Conservation (phyloP, 176 grass and related monocot genomes). For the Poa pratensis region DNA sequence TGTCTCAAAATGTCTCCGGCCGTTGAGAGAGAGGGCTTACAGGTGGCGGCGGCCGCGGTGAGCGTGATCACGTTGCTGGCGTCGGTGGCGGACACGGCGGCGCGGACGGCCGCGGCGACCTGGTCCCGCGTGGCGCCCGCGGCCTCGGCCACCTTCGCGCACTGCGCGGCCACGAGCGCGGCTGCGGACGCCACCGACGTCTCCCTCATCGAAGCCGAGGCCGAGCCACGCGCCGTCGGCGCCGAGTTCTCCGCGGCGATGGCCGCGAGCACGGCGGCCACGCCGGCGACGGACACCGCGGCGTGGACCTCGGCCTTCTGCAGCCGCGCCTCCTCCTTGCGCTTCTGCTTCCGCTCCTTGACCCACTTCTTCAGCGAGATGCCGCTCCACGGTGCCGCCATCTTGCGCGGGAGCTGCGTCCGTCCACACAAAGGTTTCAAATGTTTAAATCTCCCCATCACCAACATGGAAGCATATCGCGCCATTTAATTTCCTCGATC, state of each 20-base stretch:
- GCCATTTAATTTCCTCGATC: slow-evolving; percentile 16
- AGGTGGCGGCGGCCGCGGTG: slow-evolving; percentile 89
- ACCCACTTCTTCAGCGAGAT: slow-evolving; percentile 94
- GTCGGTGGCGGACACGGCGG: slow-evolving; percentile 73
- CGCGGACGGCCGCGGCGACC: slow-evolving; percentile 63
- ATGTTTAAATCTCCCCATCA: neutral
- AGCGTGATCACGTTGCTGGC: slow-evolving; percentile 88
- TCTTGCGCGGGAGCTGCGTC: slow-evolving; percentile 75
- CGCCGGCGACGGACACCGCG: slow-evolving; percentile 80
- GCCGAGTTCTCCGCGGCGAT: slow-evolving; percentile 72
- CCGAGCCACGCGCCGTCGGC: slow-evolving; percentile 27
- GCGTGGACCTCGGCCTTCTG: slow-evolving; percentile 87
- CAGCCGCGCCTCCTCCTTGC: slow-evolving; percentile 86
- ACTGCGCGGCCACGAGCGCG: slow-evolving; percentile 86
- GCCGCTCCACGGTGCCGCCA: slow-evolving; percentile 69
- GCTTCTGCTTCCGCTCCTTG: slow-evolving; percentile 91
- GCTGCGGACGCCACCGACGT: slow-evolving; percentile 81
- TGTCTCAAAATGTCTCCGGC: neutral
- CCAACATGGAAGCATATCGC: neutral
- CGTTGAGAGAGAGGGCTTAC: slow-evolving; percentile 40
- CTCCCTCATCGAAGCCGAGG: slow-evolving; percentile 49
- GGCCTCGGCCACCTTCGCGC: slow-evolving; percentile 82
- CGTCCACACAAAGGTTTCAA: neutral
- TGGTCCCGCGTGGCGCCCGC: slow-evolving; percentile 80
- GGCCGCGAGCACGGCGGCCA: slow-evolving; percentile 86